Evolutionary conservation across 352 stramenopile species (phyloP).

Genomic region (Phytopythium aichiense): DNA sequence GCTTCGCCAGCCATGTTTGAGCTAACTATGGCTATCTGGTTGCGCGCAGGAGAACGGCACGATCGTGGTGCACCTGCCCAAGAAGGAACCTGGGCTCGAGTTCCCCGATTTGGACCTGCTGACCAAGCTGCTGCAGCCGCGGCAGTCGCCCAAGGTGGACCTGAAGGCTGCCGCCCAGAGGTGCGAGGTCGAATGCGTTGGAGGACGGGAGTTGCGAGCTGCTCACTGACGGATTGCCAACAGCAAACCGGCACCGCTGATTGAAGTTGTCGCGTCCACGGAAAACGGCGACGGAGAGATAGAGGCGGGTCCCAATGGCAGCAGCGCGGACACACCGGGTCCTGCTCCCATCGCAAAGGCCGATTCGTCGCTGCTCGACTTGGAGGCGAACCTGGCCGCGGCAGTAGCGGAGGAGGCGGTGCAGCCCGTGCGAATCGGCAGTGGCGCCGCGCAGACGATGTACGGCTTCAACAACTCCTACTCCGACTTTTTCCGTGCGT

Average conservation of each 20-base stretch:
- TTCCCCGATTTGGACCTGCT: conserved; percentile 93
- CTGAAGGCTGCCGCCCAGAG: conserved; percentile 21
- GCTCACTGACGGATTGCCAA: background rate
- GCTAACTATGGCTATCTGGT: background rate
- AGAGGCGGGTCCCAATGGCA: conserved; percentile 14
- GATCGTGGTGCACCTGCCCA: conserved; percentile 89
- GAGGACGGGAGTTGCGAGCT: background rate
- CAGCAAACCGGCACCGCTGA: conserved; percentile 51
- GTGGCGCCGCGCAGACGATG: conserved; percentile 19
- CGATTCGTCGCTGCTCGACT: conserved; percentile 43
- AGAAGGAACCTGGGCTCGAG: conserved; percentile 80
- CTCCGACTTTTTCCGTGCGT: conserved; percentile 90
- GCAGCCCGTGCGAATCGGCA: conserved; percentile 12
- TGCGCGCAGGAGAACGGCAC: conserved; percentile 84
- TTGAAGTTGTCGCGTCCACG: conserved; percentile 75
- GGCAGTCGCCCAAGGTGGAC: conserved; percentile 32
- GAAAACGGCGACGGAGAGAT: conserved; percentile 7
- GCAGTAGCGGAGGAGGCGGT: conserved; percentile 15
- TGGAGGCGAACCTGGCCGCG: conserved; percentile 37
- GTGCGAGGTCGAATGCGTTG: conserved; percentile 17
- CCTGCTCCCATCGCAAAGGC: conserved; percentile 8
- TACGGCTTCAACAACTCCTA: conserved; percentile 96
- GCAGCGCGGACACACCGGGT: background rate
- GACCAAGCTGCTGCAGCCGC: conserved; percentile 85
- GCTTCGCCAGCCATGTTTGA: too few relatives aligned